Conservation (phyloP, 148 eudicot genomes). For the Vaccinium darrowii region DNA sequence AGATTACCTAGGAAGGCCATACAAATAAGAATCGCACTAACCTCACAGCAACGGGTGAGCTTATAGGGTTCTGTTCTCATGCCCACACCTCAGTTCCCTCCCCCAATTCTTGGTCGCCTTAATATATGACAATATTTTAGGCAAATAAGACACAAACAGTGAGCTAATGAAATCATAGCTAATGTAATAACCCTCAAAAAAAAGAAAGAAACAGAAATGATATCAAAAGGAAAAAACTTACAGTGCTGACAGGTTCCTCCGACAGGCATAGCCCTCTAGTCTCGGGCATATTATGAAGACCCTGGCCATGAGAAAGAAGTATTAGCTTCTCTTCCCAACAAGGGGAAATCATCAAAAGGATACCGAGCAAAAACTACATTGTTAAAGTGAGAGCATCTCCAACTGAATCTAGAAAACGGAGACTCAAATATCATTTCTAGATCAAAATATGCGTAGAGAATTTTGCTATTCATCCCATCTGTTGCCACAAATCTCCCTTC, state of each 20-base stretch:
- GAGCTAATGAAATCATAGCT: neutral
- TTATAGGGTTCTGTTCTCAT: slow-evolving; percentile 80
- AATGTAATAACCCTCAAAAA: neutral
- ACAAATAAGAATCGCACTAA: slow-evolving; percentile 87
- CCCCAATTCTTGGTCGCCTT: slow-evolving; percentile 70
- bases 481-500: neutral
- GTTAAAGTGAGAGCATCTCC: neutral
- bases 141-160: neutral
- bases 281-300: slow-evolving; percentile 95
- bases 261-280: slow-evolving; percentile 99
- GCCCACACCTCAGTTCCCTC: slow-evolving; percentile 51
- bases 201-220: neutral
- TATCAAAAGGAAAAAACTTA: slow-evolving; percentile 28
- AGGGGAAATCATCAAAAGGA: neutral
- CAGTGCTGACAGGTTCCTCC: slow-evolving; percentile 90
- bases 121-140: neutral
- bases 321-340: neutral
- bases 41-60: slow-evolving; percentile 76
- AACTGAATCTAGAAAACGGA: slow-evolving; percentile 7
- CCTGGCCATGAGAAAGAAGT: slow-evolving; percentile 37
- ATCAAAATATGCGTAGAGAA: neutral
- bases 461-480: neutral
- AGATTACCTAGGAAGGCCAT: slow-evolving; percentile 88
- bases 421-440: neutral
- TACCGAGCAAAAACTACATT: neutral